Evolutionary conservation across 805 yeast genomes (phyloP).

Genomic region (Candida broadrunensis): DNA sequence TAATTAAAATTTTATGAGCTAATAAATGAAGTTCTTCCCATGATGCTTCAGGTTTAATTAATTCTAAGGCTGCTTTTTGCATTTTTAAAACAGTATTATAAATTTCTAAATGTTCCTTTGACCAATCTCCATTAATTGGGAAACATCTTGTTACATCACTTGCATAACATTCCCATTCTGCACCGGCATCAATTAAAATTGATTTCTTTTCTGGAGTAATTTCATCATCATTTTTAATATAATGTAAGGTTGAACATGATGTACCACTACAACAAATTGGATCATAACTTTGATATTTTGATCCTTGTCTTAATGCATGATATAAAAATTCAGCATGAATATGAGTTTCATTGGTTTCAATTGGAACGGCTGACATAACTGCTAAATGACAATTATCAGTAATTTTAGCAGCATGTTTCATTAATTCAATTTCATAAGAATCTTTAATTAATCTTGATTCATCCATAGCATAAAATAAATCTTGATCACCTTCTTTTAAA

Average conservation of each 20-base stretch:
- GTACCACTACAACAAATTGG: slow-evolving; percentile 96
- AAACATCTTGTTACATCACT: slow-evolving; percentile 93
- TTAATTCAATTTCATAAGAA: slow-evolving; percentile 68
- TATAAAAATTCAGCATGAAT: slow-evolving; percentile 94
- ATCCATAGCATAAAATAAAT: slow-evolving; percentile 69
- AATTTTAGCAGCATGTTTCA: slow-evolving; percentile 79
- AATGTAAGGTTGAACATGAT: slow-evolving; percentile 87
- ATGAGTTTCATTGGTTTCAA: slow-evolving; percentile 84
- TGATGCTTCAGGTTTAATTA: slow-evolving; percentile 72
- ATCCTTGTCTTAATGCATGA: slow-evolving; percentile 92
- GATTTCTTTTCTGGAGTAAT: slow-evolving; percentile 53
- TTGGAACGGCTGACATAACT: slow-evolving; percentile 89
- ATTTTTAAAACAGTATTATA: slow-evolving; percentile 77
- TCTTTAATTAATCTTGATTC: slow-evolving; percentile 87
- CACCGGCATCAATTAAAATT: slow-evolving; percentile 91
- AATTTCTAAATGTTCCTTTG: slow-evolving; percentile 78
- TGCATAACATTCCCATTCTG: slow-evolving; percentile 93
- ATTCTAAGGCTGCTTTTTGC: slow-evolving; percentile 71
- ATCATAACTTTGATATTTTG: slow-evolving; percentile 84
- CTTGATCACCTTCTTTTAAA: slow-evolving; percentile 44
- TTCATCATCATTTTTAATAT: slow-evolving; percentile 69
- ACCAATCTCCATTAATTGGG: slow-evolving; percentile 89
- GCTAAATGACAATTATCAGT: slow-evolving; percentile 88
- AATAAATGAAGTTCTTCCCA: slow-evolving; percentile 86
- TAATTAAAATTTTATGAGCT: slow-evolving; percentile 76